phyloP scores from a whole-genome alignment of 108 stramenopile species.

The Nitzschia sp. region DNA sequence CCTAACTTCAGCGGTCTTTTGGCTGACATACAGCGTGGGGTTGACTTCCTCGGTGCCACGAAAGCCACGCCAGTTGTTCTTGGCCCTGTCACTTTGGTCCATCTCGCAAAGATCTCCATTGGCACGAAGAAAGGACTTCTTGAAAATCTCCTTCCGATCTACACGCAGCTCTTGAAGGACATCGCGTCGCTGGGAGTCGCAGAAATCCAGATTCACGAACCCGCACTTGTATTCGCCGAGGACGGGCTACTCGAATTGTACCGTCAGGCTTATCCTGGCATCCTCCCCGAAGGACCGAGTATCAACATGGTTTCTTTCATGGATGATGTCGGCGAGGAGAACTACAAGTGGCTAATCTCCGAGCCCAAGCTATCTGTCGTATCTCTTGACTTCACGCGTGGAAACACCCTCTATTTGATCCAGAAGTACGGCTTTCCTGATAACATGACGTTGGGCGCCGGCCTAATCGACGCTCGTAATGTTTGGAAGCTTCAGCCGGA shows the following conservation, averaged over 20 bases:
- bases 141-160: too few species aligned
- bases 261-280: constrained; percentile 24
- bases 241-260: constrained; percentile 14
- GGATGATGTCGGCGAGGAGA: constrained; percentile 53
- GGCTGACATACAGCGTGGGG: constrained; percentile 36
- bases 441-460: constrained; percentile 50
- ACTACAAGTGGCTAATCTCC: constrained; percentile 57
- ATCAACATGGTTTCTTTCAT: constrained; percentile 61
- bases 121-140: constrained; percentile 25
- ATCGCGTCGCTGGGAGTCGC: constrained; percentile 59
- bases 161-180: too few species aligned
- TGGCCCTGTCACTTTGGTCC: constrained; percentile 57
- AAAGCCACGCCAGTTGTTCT: constrained; percentile 48
- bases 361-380: constrained; percentile 33
- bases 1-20: constrained; percentile 35
- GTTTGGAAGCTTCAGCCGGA: constrained; percentile 51
- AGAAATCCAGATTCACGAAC: constrained; percentile 71
- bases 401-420: constrained; percentile 41
- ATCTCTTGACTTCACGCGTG: constrained; percentile 64
- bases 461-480: constrained; percentile 55
- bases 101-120: constrained; percentile 32
- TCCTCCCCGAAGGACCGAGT: constrained; percentile 2
- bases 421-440: constrained; percentile 43
- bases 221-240: constrained; percentile 51
- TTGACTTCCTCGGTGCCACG: constrained; percentile 34